phyloP scores from a whole-genome alignment of 768 basidiomycete genomes.

The Trametes elegans region DNA sequence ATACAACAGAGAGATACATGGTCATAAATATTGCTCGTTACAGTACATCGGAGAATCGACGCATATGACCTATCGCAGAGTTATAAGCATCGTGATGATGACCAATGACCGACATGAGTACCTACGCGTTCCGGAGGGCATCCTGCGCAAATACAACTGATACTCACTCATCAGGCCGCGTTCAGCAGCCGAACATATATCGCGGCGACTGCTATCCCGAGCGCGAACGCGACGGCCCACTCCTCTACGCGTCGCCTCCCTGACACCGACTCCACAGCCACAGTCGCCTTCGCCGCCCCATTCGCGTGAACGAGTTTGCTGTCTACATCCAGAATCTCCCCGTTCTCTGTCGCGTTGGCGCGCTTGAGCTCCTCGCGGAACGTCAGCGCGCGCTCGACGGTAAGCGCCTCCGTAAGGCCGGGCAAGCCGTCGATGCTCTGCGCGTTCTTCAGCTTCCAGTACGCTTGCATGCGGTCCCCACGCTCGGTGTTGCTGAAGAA shows the following conservation, averaged over 20 bases:
- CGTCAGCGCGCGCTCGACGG: conserved; percentile 3
- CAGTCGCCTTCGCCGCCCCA: background rate
- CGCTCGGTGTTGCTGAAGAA: conserved; percentile 45
- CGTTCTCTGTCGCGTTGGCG: conserved; percentile 11
- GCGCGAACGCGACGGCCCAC: conserved; percentile 30
- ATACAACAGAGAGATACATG: no score
- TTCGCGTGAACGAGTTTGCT: background rate
- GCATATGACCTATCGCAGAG: no score
- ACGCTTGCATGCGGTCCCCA: conserved; percentile 49
- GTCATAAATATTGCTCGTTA: no score
- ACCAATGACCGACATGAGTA: no score
- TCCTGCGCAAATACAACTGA: no score
- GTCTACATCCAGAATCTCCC: background rate
- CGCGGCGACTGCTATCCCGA: conserved; percentile 28
- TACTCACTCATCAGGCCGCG: no score
- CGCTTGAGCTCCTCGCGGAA: conserved; percentile 17
- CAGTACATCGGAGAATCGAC: no score
- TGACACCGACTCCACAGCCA: background rate
- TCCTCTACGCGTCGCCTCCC: conserved; percentile 5
- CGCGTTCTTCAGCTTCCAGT: conserved; percentile 52
- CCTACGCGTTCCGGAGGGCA: no score
- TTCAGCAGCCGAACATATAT: no score
- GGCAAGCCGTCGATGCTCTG: conserved; percentile 58
- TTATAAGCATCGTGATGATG: no score
- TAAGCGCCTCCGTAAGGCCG: conserved; percentile 37